Evolutionary conservation across 345 rosid genomes (phyloP).

Genomic region (Limnanthes douglasii): DNA sequence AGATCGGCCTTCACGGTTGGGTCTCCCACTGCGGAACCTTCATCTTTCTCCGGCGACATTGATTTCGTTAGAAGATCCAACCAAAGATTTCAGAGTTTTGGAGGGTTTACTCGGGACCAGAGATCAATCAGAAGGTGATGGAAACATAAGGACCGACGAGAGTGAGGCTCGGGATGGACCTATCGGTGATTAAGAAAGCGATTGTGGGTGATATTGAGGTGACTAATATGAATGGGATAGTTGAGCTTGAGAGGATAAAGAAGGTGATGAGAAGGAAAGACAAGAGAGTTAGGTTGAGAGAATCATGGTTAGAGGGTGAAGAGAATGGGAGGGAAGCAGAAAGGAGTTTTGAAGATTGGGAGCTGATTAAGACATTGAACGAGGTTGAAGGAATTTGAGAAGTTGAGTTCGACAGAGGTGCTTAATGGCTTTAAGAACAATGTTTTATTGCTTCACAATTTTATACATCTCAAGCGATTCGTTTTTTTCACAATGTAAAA

Average conservation of each 20-base stretch:
- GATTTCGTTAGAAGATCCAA: conserved; percentile 73
- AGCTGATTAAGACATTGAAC: conserved; percentile 61
- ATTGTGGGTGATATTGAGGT: conserved; percentile 45
- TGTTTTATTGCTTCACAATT: too few species aligned
- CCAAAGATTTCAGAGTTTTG: conserved; percentile 85
- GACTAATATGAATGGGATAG: conserved; percentile 18
- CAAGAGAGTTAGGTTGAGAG: conserved; percentile 30
- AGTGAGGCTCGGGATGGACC: conserved; percentile 58
- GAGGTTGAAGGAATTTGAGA: conserved; percentile 71
- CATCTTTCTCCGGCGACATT: conserved; percentile 32
- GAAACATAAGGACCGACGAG: conserved; percentile 66
- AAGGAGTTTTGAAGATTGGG: conserved; percentile 49
- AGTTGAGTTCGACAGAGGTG: conserved; percentile 44
- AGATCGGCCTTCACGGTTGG: conserved; percentile 41
- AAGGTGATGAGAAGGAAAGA: conserved; percentile 28
- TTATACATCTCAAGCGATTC: too few species aligned
- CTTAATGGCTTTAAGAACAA: conserved; percentile 56
- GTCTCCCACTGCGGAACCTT: conserved; percentile 22
- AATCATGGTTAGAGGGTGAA: conserved; percentile 29
- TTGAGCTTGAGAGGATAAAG: conserved; percentile 33
- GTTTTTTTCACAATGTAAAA: too few species aligned
- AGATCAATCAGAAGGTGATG: conserved; percentile 65
- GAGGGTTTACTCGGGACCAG: conserved; percentile 86
- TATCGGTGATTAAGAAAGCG: conserved; percentile 71
- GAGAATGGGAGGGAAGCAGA: conserved; percentile 16